These are phyloP conservation scores for Tulasnella sp. DNA, from an alignment of 768 basidiomycete genomes.

Conservation along the genomic window DNA sequence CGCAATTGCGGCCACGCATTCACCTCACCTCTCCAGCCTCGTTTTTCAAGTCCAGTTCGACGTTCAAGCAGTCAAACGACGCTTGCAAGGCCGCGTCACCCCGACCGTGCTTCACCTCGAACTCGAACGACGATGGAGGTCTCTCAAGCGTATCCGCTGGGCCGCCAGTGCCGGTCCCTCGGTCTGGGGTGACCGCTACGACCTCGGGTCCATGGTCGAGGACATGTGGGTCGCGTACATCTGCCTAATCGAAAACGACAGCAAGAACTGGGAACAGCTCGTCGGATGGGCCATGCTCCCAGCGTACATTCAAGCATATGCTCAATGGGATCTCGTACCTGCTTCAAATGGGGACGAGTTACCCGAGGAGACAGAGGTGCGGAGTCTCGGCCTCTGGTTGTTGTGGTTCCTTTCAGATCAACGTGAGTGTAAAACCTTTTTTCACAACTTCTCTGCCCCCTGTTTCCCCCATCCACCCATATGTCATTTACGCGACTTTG, in stretches of 20 bases:
- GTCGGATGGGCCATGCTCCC: constrained; percentile 49
- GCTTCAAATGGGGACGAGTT: constrained; percentile 50
- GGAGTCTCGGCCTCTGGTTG: constrained; percentile 58
- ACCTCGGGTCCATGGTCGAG: constrained; percentile 1
- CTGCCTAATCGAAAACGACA: constrained; percentile 66
- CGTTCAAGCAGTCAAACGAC: constrained; percentile 47
- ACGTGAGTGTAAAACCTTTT: constrained; percentile 41
- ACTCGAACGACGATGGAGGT: constrained; percentile 27
- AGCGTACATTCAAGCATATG: constrained; percentile 46
- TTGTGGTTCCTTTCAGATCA: constrained; percentile 55
- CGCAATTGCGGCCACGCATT: background rate
- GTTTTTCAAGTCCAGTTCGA: constrained; percentile 62
- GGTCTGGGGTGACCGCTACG: constrained; percentile 28
- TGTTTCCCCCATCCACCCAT: background rate
- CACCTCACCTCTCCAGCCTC: constrained; percentile 39
- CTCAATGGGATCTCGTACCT: constrained; percentile 39
- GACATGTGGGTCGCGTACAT: constrained; percentile 53
- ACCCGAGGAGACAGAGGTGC: constrained; percentile 52
- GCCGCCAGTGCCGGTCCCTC: constrained; percentile 29
- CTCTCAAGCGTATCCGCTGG: constrained; percentile 30
- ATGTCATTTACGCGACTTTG: constrained; percentile 6
- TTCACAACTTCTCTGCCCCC: background rate
- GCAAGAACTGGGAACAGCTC: constrained; percentile 58
- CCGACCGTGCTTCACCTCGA: constrained; percentile 40
- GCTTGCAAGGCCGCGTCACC: constrained; percentile 44